These are phyloP conservation scores for Stygiomarasmius scandens DNA, from an alignment of 1,284 basidiomycete species.

Conservation along the genomic window DNA sequence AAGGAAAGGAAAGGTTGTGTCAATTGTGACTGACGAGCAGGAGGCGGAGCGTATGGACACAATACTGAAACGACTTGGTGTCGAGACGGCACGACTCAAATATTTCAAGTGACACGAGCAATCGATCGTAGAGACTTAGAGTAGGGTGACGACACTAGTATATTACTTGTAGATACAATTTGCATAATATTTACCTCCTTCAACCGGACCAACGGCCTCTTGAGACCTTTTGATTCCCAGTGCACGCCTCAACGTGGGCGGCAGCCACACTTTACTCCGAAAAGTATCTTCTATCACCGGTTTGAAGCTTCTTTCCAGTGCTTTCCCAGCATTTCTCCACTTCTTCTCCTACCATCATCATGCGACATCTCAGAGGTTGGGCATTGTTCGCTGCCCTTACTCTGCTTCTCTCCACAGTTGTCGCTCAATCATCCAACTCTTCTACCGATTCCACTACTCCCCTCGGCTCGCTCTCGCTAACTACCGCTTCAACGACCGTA, in stretches of 20 bases:
- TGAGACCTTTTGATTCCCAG: not conserved
- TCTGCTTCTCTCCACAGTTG: conserved; percentile 19
- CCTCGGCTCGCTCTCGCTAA: conserved; percentile 46
- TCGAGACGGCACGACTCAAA: conserved; percentile 9
- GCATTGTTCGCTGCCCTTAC: conserved; percentile 21
- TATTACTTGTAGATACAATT: not conserved
- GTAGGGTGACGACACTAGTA: not conserved
- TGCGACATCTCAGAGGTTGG: conserved; percentile 21
- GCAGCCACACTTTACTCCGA: not conserved
- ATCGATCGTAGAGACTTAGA: not conserved
- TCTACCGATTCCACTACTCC: conserved; percentile 12
- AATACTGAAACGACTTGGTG: conserved; percentile 42
- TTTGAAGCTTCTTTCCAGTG: not conserved
- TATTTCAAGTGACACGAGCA: conserved; percentile 3
- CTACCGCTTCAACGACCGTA: conserved; percentile 50
- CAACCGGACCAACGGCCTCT: not conserved
- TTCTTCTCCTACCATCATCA: conserved; percentile 21
- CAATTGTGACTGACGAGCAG: conserved; percentile 46
- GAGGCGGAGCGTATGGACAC: conserved; percentile 41
- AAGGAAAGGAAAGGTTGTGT: conserved; percentile 62
- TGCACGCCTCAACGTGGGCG: not conserved
- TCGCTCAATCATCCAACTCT: conserved; percentile 19
- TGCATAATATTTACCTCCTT: not conserved
- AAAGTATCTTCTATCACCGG: not conserved
- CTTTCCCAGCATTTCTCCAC: conserved; percentile 15